Evolutionary conservation across 768 basidiomycete species (phyloP), one percentile per base, ranked within the genome.

Genomic region (Mycena kentingensis): DNA sequence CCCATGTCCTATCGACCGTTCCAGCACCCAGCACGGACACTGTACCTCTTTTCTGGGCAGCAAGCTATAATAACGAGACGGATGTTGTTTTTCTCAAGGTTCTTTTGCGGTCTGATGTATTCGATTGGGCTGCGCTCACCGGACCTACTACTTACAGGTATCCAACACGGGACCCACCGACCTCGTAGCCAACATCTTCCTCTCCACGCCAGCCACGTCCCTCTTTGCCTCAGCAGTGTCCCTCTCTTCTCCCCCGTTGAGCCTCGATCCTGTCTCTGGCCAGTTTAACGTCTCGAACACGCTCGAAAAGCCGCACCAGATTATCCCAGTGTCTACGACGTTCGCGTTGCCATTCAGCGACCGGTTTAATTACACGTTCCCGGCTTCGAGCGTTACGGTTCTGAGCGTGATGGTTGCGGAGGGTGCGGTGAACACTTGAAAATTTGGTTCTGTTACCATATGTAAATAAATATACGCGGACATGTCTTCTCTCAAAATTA

Each of bases 81-180:
- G 60, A 67, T 32, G 60, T 66, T 18, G 64, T 71, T 11, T 70
- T 67, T 54, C 53, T 72, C 32, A 72, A 73, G 64, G 71, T 70
- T 25, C n/a, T 46, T 36, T 3, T 46, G n/a, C n/a, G 19, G 3
- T 34, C 16, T 16, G 6, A 26, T 15, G 21, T 13, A 6, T 41
- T 29, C 19, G 22, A 19, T 31, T 18, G 25, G 13, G n/a, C 11
- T 22, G 39, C 8, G 26, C 51, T 22, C 8, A 38, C n/a, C 5
- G 34, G 31, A 37, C 27, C 21, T 19, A 28, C 37, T 32, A 31
- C 34, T 27, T 27, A 31, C 29, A 71, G 71, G 70, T 73, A 11
- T 60, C 70, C 19, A 69, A 70, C 49, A 63, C 68, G 12, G 66
- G 68, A 4, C 49, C 51, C 7, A 50, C 44, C 16, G 71, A 70